A percentile compares a stretch with the other conserved stretches of the same genome.
phyloP scores from a whole-genome alignment of 2,329 filamentous ascomycete genomes.

The Pyrenophora tritici-repentis region DNA sequence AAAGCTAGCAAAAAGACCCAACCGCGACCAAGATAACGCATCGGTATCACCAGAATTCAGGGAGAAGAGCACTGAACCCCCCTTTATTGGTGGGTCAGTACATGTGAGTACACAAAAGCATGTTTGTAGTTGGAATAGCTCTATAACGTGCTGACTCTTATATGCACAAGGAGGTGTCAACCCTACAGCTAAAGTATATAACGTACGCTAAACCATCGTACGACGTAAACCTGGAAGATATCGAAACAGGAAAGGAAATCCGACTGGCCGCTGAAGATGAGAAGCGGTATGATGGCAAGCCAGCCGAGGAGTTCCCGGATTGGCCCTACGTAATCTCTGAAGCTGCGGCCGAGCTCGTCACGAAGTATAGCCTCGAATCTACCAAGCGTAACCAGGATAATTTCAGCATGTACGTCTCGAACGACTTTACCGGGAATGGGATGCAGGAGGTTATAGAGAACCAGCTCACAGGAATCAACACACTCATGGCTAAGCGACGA shows the following conservation, averaged over 20 bases:
- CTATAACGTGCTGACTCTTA: neutral
- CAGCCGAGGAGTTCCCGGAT: conserved; percentile 4
- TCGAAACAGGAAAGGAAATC: neutral
- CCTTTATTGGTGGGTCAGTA: neutral
- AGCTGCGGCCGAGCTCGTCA: conserved; percentile 3
- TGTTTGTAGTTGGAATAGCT: neutral
- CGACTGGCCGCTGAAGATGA: neutral
- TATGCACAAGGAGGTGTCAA: neutral
- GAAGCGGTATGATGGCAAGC: conserved; percentile 2
- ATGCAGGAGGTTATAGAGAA: conserved; percentile 10
- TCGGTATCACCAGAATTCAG: neutral
- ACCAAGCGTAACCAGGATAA: conserved; percentile 10
- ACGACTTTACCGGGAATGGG: conserved; percentile 14
- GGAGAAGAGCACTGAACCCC: neutral
- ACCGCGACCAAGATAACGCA: neutral
- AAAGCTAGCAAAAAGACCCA: neutral
- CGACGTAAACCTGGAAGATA: neutral
- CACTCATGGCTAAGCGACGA: conserved; percentile 6
- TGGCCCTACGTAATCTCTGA: conserved; percentile 11
- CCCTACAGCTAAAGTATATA: conserved; percentile 2
- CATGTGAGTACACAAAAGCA: neutral
- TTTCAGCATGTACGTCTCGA: conserved; percentile 13
- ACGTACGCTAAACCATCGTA: conserved; percentile 1
- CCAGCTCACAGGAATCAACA: conserved; percentile 9
- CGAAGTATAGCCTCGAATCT: conserved; percentile 5